These are phyloP conservation scores for Bombardia bombarda DNA, from an alignment of 495 filamentous ascomycete species.

Conservation along the genomic window DNA sequence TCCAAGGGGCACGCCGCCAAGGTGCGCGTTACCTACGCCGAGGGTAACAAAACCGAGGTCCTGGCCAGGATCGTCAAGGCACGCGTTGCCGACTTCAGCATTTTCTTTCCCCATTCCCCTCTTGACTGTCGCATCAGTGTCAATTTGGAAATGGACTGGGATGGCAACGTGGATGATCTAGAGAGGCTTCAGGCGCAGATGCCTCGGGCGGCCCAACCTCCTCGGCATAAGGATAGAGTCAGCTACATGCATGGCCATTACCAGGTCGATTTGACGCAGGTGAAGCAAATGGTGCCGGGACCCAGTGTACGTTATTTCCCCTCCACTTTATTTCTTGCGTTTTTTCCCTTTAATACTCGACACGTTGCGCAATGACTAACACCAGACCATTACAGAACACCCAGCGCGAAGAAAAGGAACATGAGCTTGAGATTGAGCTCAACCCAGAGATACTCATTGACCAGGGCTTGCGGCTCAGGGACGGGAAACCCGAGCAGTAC, in stretches of 20 bases:
- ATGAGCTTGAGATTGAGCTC: conserved; percentile 85
- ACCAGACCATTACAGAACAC: conserved; percentile 17
- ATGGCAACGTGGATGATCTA: conserved; percentile 55
- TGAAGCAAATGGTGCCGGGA: conserved; percentile 17
- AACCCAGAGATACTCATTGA: conserved; percentile 57
- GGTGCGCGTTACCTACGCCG: conserved; percentile 71
- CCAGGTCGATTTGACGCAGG: conserved; percentile 81
- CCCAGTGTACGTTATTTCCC: conserved; percentile 41
- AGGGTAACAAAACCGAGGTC: conserved; percentile 61
- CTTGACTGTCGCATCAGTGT: conserved; percentile 86
- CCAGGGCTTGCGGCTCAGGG: conserved; percentile 55
- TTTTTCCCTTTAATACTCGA: neutral
- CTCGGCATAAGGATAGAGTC: conserved; percentile 78
- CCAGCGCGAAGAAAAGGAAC: conserved; percentile 57
- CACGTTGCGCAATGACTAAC: neutral
- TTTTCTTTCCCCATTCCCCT: conserved; percentile 60
- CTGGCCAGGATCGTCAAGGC: conserved; percentile 84
- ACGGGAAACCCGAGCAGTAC: conserved; percentile 57
- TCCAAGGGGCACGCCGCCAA: conserved; percentile 50
- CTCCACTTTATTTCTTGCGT: neutral
- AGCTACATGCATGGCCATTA: conserved; percentile 80
- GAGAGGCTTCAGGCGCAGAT: conserved; percentile 20
- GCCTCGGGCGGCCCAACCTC: neutral
- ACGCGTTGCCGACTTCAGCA: conserved; percentile 72
- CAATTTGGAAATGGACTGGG: conserved; percentile 81